Conservation (phyloP, 768 basidiomycete species). For the Fibroporia radiculosa region DNA sequence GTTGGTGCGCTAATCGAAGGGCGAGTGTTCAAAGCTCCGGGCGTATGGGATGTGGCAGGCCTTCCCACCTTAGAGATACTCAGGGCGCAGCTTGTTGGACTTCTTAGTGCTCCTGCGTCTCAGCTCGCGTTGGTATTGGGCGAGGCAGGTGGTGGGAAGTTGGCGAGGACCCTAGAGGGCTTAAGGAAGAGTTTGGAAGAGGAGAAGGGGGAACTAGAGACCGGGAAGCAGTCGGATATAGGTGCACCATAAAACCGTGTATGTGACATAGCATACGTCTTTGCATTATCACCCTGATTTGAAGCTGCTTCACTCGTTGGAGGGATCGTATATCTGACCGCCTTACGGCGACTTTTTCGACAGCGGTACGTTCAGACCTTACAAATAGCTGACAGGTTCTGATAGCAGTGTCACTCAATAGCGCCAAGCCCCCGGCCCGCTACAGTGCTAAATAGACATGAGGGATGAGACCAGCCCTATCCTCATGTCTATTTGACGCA, state of each 20-base stretch:
- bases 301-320: too few species aligned
- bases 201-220: conserved; percentile 20
- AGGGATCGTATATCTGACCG: too few species aligned
- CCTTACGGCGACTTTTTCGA: too few species aligned
- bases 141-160: conserved; percentile 58
- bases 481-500: too few species aligned
- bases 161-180: conserved; percentile 70
- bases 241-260: not conserved
- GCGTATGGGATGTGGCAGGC: conserved; percentile 56
- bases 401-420: too few species aligned
- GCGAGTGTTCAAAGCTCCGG: conserved; percentile 51
- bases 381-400: too few species aligned
- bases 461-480: too few species aligned
- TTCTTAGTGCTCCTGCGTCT: conserved; percentile 67
- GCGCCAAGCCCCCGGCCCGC: too few species aligned
- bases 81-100: conserved; percentile 75
- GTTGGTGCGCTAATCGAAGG: conserved; percentile 80
- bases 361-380: too few species aligned
- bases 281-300: too few species aligned
- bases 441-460: too few species aligned
- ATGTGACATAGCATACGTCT: too few species aligned
- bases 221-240: conserved; percentile 7
- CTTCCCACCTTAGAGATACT: conserved; percentile 75
- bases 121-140: conserved; percentile 67
- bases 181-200: conserved; percentile 63